phyloP scores from a whole-genome alignment of 495 filamentous ascomycete species.

The Paragyromitra xinjiangensis region DNA sequence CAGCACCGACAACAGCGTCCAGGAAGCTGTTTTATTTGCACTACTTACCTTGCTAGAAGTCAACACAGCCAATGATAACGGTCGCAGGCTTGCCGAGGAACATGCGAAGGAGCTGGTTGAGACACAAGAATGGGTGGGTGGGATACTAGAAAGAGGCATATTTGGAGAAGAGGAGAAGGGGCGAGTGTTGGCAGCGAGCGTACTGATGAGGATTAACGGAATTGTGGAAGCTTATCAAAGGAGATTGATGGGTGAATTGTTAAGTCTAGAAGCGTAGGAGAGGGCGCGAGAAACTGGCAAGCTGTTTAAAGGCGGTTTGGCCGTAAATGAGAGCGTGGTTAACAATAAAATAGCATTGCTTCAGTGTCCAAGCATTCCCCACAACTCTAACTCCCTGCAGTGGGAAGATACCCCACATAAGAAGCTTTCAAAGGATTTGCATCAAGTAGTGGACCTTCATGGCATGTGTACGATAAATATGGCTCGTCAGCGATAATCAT shows the following conservation, averaged over 20 bases:
- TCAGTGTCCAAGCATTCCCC: not conserved
- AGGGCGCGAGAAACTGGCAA: not conserved
- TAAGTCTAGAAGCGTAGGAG: constrained; percentile 37
- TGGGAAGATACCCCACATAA: not conserved
- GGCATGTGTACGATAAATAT: no score
- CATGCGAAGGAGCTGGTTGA: constrained; percentile 66
- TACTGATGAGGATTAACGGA: constrained; percentile 80
- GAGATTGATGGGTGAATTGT: constrained; percentile 50
- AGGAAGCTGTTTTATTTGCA: constrained; percentile 77
- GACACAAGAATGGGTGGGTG: constrained; percentile 74
- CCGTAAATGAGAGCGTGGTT: not conserved
- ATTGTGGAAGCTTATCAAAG: constrained; percentile 77
- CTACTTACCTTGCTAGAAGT: constrained; percentile 84
- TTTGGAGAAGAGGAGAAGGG: constrained; percentile 69
- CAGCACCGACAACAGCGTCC: constrained; percentile 67
- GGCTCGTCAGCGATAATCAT: not conserved
- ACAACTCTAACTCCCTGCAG: not conserved
- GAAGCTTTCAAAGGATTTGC: not conserved
- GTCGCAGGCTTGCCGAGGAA: constrained; percentile 67
- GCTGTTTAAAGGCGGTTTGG: not conserved
- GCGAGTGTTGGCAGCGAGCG: constrained; percentile 79
- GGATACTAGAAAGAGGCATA: constrained; percentile 70
- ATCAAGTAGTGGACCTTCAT: no score
- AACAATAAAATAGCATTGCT: not conserved
- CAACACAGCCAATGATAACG: constrained; percentile 65